Evolutionary conservation across 2,329 filamentous ascomycete genomes (phyloP), one percentile per base, ranked within the genome.

Genomic region (Colletotrichum tropicicola): DNA sequence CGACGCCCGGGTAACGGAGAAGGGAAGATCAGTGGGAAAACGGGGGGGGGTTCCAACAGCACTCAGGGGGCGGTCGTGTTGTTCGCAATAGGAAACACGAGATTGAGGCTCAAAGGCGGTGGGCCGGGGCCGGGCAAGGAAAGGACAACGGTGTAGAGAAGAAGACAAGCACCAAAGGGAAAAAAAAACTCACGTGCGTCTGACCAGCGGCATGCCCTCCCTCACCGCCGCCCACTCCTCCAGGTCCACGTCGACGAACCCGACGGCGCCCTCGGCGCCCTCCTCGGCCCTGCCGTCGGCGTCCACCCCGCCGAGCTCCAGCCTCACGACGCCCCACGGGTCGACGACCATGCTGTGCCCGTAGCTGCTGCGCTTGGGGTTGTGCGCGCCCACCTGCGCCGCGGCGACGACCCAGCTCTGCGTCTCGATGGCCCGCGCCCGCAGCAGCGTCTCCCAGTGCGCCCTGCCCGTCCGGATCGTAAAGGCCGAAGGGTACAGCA

Each of bases 401-500:
- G 94, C 90, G 9, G 94, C 95, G 66, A 98, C 81, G 2, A 98
- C 90, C 82, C 92, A 98, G 59, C 89, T 89, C 79, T 98, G 92
- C 17, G 91, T 93, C 82, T 98, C 95, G 65, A 98, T 93, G 9
- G 95, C 95, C 48, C 95, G 84, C 4, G 93, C 89, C 27, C 92
- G 84, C 13, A 98, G 81, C 6, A 98, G 80, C 2, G 88, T 83
- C 72, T 93, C 89, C 95, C 95, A 98, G 78, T 98, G 95, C 2
- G 92, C 92, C 60, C 83, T 84, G 0, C 95, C 95, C 0, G 95
- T 98, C 1, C 91, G 89, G 0, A 97, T 85, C 0, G 94, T 97
- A 74, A 98, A 98, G 4, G 95, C 95, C 6, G 92, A 95, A 0
- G 95, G 95, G 73, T 95, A 98, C 0, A 93, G 89, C 52, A 98